Conservation (phyloP, 441 rosid species). For the Syzygium malaccense region DNA sequence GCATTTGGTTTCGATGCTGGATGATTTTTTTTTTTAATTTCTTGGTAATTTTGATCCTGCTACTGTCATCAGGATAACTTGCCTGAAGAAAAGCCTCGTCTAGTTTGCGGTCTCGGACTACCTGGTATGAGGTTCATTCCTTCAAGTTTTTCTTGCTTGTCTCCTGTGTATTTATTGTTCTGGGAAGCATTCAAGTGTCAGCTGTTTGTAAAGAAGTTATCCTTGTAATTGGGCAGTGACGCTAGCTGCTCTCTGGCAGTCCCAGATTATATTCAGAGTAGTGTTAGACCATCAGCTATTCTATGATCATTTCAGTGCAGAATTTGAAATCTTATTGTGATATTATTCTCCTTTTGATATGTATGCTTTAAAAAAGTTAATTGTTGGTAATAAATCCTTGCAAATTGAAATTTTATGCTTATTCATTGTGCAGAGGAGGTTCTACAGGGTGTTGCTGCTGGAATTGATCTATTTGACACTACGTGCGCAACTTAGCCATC, state of each 20-base stretch:
- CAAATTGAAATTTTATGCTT: not conserved
- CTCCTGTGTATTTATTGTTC: not conserved
- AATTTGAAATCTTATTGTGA: not conserved
- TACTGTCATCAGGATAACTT: conserved; percentile 38
- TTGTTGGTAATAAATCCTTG: not conserved
- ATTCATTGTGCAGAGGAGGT: conserved; percentile 50
- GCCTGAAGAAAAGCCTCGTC: conserved; percentile 54
- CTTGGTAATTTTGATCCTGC: not conserved
- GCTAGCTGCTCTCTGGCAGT: not conserved
- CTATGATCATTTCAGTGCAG: not conserved
- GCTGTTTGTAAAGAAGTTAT: not conserved
- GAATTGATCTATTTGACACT: conserved; percentile 63
- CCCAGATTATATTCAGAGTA: not conserved
- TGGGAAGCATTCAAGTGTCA: not conserved
- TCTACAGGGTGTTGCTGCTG: conserved; percentile 68
- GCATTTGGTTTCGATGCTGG: not conserved
- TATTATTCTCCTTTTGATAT: not conserved
- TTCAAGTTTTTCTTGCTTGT: not conserved
- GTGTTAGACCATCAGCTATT: not conserved
- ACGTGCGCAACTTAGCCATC: conserved; percentile 21
- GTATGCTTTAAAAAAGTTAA: not conserved
- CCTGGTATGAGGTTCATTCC: conserved; percentile 39
- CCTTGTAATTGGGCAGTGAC: not conserved
- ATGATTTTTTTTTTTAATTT: not conserved
- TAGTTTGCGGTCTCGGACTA: conserved; percentile 53